These are phyloP conservation scores for Pistacia atlantica DNA, from an alignment of 345 rosid species.

Conservation along the genomic window DNA sequence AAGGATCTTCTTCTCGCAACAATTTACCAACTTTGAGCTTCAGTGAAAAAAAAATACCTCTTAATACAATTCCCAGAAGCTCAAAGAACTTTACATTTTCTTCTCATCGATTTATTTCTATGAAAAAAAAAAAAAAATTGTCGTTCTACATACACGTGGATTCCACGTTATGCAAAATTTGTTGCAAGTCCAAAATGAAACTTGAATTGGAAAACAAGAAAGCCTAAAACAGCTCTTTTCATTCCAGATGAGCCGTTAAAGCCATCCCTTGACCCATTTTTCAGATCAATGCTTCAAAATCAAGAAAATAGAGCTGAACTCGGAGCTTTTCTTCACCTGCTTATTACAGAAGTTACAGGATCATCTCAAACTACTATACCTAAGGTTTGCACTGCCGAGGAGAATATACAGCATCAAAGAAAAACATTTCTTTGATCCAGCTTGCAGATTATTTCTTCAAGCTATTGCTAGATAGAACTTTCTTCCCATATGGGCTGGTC, in stretches of 20 bases:
- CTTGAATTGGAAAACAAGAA: constrained; percentile 10
- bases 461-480: constrained; percentile 66
- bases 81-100: constrained; percentile 31
- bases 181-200: constrained; percentile 16
- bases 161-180: constrained; percentile 24
- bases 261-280: constrained; percentile 18
- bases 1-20: constrained; percentile 9
- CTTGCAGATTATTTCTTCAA: constrained; percentile 55
- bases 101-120: constrained; percentile 33
- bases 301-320: constrained; percentile 16
- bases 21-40: constrained; percentile 14
- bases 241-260: constrained; percentile 12
- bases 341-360: constrained; percentile 52
- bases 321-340: constrained; percentile 26
- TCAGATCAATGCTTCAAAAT: constrained; percentile 21
- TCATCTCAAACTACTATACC: constrained; percentile 22
- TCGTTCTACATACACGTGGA: constrained; percentile 22
- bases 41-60: background rate
- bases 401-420: background rate
- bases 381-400: constrained; percentile 29
- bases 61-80: constrained; percentile 21
- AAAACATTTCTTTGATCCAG: constrained; percentile 2
- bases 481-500: constrained; percentile 82
- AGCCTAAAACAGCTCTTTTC: constrained; percentile 6
- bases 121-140: constrained; percentile 16